Conservation (phyloP, 192 early-diverging fungal species). For the Oehlia diaphana region DNA sequence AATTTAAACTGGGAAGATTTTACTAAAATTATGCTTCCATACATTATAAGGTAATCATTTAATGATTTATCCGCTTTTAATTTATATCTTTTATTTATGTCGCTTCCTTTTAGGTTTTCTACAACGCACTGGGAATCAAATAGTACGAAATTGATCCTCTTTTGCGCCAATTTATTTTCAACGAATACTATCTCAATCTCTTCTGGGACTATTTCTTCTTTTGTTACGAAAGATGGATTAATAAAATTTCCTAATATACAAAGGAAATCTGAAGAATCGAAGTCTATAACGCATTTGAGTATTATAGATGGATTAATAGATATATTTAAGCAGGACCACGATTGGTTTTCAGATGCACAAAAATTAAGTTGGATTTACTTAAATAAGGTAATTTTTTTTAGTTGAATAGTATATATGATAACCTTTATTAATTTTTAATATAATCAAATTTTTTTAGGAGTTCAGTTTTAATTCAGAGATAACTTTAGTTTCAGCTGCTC, state of each 20-base stretch:
- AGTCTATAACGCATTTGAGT: neutral
- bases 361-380: conserved; percentile 38
- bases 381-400: conserved; percentile 34
- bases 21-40: conserved; percentile 72
- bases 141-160: conserved; percentile 45
- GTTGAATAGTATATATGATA: neutral
- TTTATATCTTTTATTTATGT: neutral
- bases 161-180: conserved; percentile 48
- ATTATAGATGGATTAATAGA: conserved; percentile 31
- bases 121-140: conserved; percentile 38
- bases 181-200: conserved; percentile 38
- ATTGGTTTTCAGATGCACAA: conserved; percentile 54
- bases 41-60: conserved; percentile 52
- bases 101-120: conserved; percentile 39
- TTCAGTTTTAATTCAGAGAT: conserved; percentile 33
- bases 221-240: conserved; percentile 48
- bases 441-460: conserved; percentile 13
- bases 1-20: conserved; percentile 69
- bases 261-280: neutral
- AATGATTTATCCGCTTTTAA: neutral
- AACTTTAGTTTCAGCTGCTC: conserved; percentile 40
- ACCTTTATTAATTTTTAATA: neutral
- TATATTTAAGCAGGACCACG: conserved; percentile 30
- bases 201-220: conserved; percentile 47
- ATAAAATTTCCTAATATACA: conserved; percentile 44